Evolutionary conservation across 805 yeast genomes (phyloP).

Genomic region (Diddensiella caesifluorescens): DNA sequence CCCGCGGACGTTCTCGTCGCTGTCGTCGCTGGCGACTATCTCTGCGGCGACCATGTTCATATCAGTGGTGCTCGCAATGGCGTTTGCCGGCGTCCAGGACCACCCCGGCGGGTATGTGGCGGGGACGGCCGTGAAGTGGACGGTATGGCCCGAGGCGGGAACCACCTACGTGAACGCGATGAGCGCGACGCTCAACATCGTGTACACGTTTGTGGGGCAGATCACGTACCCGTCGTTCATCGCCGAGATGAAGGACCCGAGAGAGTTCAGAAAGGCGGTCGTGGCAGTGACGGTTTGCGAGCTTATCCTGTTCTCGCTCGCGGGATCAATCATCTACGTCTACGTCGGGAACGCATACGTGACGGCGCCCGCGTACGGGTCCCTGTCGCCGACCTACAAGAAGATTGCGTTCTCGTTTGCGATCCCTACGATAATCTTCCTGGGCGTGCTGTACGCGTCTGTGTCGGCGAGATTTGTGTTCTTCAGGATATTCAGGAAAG

Average conservation of each 20-base stretch:
- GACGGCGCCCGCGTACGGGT: constrained; percentile 57
- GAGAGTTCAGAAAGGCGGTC: constrained; percentile 53
- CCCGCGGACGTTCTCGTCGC: constrained; percentile 51
- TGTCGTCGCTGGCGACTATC: constrained; percentile 48
- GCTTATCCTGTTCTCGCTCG: constrained; percentile 44
- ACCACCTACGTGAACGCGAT: constrained; percentile 50
- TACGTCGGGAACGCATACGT: constrained; percentile 50
- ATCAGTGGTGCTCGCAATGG: constrained; percentile 48
- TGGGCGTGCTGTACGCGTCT: constrained; percentile 52
- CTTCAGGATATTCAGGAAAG: constrained; percentile 39
- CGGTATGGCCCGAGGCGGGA: constrained; percentile 47
- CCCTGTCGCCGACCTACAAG: constrained; percentile 43
- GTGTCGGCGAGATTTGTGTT: constrained; percentile 51
- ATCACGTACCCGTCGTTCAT: constrained; percentile 59
- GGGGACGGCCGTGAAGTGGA: constrained; percentile 40
- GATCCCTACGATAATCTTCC: constrained; percentile 51
- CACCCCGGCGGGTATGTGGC: constrained; percentile 44
- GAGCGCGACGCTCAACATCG: constrained; percentile 54
- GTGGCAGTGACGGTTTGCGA: constrained; percentile 48
- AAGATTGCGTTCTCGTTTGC: constrained; percentile 57
- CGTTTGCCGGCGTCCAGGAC: constrained; percentile 48
- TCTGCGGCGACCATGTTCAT: constrained; percentile 54
- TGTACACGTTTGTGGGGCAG: constrained; percentile 61
- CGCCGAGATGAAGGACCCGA: constrained; percentile 52
- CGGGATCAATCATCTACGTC: constrained; percentile 55